Conservation (phyloP, 176 grass and related monocot genomes). For the Rhynchospora pubera region DNA sequence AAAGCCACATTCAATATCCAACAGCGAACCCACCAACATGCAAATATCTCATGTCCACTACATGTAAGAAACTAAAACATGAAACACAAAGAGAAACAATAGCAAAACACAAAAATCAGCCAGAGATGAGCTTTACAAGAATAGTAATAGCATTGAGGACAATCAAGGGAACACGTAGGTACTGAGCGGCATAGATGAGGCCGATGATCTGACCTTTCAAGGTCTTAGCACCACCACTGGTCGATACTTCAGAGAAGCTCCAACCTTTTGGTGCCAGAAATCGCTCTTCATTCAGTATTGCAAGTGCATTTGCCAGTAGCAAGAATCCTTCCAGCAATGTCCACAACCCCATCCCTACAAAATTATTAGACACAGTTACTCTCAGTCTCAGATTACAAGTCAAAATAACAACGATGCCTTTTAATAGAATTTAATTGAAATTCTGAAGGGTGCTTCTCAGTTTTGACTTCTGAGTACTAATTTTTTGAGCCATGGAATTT, state of each 20-base stretch:
- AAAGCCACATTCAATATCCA: not conserved
- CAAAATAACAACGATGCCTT: not conserved
- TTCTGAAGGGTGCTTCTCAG: not conserved
- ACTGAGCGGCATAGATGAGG: constrained; percentile 72
- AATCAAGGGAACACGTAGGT: constrained; percentile 70
- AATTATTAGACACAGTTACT: not conserved
- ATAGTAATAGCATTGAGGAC: constrained; percentile 69
- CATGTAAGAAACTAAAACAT: not conserved
- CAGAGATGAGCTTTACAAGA: constrained; percentile 69
- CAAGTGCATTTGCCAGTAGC: constrained; percentile 72
- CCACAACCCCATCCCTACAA: constrained; percentile 71
- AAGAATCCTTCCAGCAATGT: constrained; percentile 62
- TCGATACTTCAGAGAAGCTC: constrained; percentile 78
- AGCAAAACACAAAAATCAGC: constrained; percentile 31
- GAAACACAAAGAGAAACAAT: not conserved
- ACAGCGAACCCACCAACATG: not conserved
- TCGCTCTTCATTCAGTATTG: constrained; percentile 76
- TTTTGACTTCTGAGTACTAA: not conserved
- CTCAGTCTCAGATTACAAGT: not conserved
- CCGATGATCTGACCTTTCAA: constrained; percentile 76
- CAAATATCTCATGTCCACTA: not conserved
- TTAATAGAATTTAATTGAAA: not conserved
- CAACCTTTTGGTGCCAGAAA: constrained; percentile 70
- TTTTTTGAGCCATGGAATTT: not conserved
- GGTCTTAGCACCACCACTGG: constrained; percentile 53